Base-by-base conservation (phyloP, 768 basidiomycete species). In the Pisolithus albus region DNA sequence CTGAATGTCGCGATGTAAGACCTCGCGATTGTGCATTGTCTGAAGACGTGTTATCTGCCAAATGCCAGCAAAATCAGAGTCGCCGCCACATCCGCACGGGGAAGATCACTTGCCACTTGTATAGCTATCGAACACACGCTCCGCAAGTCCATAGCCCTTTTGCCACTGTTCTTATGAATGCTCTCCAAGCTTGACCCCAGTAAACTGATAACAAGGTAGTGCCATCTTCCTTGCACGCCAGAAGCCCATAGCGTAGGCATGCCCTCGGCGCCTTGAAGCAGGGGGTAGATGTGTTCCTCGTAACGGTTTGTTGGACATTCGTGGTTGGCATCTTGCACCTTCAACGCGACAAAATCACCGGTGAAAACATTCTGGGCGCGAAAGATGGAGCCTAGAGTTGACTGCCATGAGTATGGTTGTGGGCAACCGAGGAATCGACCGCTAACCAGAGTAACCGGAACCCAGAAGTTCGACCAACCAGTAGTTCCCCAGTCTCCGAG, bases 1-100 rank as follows among this genome's bases (percentile, higher is more conserved):
- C 55, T 90, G 87, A 46, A 90, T 83, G 55, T 90, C 87, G 7
- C 87, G 79, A 60, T 89, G 87, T 28, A 89, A 71, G 34, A 90
- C 73, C 11, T 86, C 87, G 28, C 80, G 76, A 10, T 72, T 70
- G 63, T 90, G 87, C 86, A 90, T 88, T 48, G 79, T 80, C 56
- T 83, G 80, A n/a, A 90, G 72, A 36, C 88, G 71, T 49, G 75
- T 62, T 52, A 89, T 88, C 87, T 89, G 61, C 21, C 49, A 46
- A 23, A 23, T 36, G 32, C 16, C 16, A n/a, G 38, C 28, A 50
- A 50, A 53, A 52, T 44, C 55, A 59, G 52, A n/a, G 51, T 43
- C 23, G 23, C 24, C 49, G 15, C 41, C 36, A 47, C 39, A 36
- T 49, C 16, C 37, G 18, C 38, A 21, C 18, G 9, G 57, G 37